Evolutionary conservation across 768 basidiomycete genomes (phyloP), one percentile per base, ranked within the genome.

Genomic region (Gymnopilus dilepis): DNA sequence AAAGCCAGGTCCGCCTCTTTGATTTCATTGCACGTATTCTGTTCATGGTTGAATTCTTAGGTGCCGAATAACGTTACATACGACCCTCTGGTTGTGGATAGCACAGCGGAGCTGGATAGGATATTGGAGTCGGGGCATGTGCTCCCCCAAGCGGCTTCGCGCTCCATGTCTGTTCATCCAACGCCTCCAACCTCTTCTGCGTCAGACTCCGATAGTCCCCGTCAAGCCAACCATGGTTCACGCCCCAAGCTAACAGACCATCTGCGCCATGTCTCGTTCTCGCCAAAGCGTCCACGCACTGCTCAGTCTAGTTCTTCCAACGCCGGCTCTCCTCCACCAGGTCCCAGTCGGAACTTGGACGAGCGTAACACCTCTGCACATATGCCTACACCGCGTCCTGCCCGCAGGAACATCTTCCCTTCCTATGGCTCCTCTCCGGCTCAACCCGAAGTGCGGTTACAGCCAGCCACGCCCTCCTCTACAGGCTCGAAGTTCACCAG

Each of bases 241-340:
- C 83, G 87, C 48, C 88, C 88, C 3, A 88, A 83, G 68, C 78
- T 94, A 30, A 80, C 89, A 1, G 91, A 93, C 67, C 86, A 90
- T 4, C 78, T 94, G 8, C 84, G 85, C 33, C 84, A 85, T 42
- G 84, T 89, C 38, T 84, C 85, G 0, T 90, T 93, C 73, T 92
- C 91, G 13, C 91, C 91, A 1, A 87, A 89, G 69, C 84, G 92
- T 13, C 91, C 90, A 0, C 85, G 89, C 9, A 84, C 76, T 58
- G 74, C 81, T 4, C 75, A 71, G 24, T 63, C 73, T 26, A 30
- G 57, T 67, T 45, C 68, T 22, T 63, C 74, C 21, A 28, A 63
- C 67, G 43, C 66, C n/a, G 53, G 58, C 31, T 75, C 77, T 26
- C 73, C 76, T 11, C 63, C 69, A 1, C 54, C 67, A 2, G 66